Base-by-base conservation (phyloP, 139 green algal species). In the Monoraphidium neglectum region DNA sequence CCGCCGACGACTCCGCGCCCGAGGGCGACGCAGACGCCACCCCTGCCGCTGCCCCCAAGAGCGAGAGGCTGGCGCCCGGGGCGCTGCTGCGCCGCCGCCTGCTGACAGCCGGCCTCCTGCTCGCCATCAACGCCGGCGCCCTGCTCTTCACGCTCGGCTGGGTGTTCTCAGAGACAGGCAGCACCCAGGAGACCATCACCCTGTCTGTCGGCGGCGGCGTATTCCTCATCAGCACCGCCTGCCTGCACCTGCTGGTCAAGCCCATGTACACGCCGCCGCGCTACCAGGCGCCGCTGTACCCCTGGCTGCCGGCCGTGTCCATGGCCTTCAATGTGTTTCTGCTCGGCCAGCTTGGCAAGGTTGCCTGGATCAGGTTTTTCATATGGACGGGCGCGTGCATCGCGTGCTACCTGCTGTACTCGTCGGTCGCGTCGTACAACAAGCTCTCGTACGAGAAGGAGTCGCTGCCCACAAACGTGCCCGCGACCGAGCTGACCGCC, bases 291-390 rank as follows among this genome's bases (percentile, higher is more conserved):
- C 65, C 64, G 6, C 70, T 87, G 21, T 82, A 72, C 62, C 82
- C 74, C 6, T 68, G 63, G 15, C 38, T 79, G 40, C 81, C 81
- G 24, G 73, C 59, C 32, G 53, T 66, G 43, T 77, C 63, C 28
- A 56, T 84, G 15, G 57, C 73, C 0, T 23, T 87, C 32, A 87
- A 87, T 32, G 71, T 46, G 0, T 86, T 86, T 70, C 80, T 86
- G 65, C 54, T 86, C 40, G 75, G 70, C 0, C 75, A 82, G 65
- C 65, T 86, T 30, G 30, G 70, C 36, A 0, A 57, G 24, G 16
- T 37, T 21, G 70, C 80, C 24, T 86, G 82, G 43, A 6, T 63
- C 30, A 47, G 68, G 0, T 87, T 87, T 36, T 77, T 61, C 23
- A 78, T 80, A 33, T 87, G 82, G 82, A 87, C 72, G 3, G 64